These are phyloP conservation scores for Stemphylium beticola DNA, from an alignment of 2,329 filamentous ascomycete genomes.

Conservation along the genomic window DNA sequence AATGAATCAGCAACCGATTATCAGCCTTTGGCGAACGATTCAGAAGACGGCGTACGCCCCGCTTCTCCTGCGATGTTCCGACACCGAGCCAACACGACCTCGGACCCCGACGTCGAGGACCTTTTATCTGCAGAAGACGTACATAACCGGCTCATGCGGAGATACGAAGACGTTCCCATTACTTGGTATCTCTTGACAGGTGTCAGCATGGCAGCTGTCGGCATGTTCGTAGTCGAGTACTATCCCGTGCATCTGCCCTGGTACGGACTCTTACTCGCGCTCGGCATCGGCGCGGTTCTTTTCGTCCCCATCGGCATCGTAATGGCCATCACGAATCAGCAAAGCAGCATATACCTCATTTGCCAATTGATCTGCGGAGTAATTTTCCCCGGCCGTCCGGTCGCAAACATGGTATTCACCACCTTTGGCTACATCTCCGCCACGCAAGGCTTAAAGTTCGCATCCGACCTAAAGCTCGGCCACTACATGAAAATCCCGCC, in stretches of 20 bases:
- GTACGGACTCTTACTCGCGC: slow-evolving; percentile 81
- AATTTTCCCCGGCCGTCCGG: slow-evolving; percentile 81
- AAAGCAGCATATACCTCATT: slow-evolving; percentile 84
- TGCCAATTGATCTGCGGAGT: slow-evolving; percentile 84
- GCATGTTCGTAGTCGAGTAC: slow-evolving; percentile 85
- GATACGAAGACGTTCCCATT: slow-evolving; percentile 81
- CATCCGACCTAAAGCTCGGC: slow-evolving; percentile 83
- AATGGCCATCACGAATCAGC: slow-evolving; percentile 91
- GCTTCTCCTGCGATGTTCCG: slow-evolving; percentile 26
- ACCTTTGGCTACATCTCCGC: slow-evolving; percentile 91
- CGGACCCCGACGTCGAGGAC: slow-evolving; percentile 52
- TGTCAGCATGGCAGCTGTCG: slow-evolving; percentile 75
- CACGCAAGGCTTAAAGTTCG: slow-evolving; percentile 87
- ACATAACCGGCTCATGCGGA: slow-evolving; percentile 81
- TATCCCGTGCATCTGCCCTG: slow-evolving; percentile 79
- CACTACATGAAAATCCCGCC: slow-evolving; percentile 90
- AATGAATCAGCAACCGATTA: slow-evolving; percentile 40
- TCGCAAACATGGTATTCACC: slow-evolving; percentile 93
- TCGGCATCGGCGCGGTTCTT: slow-evolving; percentile 77
- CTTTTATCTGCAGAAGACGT: slow-evolving; percentile 78
- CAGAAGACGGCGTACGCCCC: slow-evolving; percentile 43
- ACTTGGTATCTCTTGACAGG: slow-evolving; percentile 82
- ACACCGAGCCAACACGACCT: slow-evolving; percentile 37
- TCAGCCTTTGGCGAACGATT: slow-evolving; percentile 37
- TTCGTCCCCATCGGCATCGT: slow-evolving; percentile 93